Evolutionary conservation across 1,284 basidiomycete genomes (phyloP), one percentile per base, ranked within the genome.

Genomic region (Hymenochaete sp.): DNA sequence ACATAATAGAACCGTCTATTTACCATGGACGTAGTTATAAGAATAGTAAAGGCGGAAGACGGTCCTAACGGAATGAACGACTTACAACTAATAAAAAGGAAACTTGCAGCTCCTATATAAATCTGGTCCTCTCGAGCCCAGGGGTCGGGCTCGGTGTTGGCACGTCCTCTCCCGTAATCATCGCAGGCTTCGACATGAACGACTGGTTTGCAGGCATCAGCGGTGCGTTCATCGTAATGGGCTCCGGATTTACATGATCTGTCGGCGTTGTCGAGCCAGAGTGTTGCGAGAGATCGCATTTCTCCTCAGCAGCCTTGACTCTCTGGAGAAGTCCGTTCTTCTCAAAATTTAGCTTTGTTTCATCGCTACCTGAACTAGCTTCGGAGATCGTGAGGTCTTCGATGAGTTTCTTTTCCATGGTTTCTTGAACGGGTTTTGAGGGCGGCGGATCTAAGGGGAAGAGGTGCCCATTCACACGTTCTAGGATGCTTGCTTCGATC

Each of bases 401-500:
- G 11, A 38, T 13, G n/a, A 45, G 10, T 13, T 38, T 29, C 4
- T 37, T 38, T 32, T 46, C 48, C 25, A 42, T 10, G 18, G 21
- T 37, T 13, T 38, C 32, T 24, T 50, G 48, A 6, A 25, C 39
- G 31, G 21, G 32, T 27, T 24, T 28, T 21, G 27, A 11, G 6
- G 44, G 40, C 4, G 40, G 44, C 9, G 48, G 48, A 16, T 46
- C 44, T 18, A 47, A 38, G 2, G 44, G 31, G 42, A 45, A 49
- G 14, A 44, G 18, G 25, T 27, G 25, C 25, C 33, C 45, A 14
- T 47, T 44, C 13, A 16, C 32, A 11, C 77, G 70, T 14, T 66
- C 57, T 51, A 77, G 69, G 38, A 87, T 73, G 1, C 68, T 66
- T 21, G 67, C 54, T 18, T 70, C 67, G 27, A 87, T 76, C 10